Evolutionary conservation across 352 stramenopile genomes (phyloP), one percentile per base, ranked within the genome.

Genomic region (Salisapilia sapeloensis): DNA sequence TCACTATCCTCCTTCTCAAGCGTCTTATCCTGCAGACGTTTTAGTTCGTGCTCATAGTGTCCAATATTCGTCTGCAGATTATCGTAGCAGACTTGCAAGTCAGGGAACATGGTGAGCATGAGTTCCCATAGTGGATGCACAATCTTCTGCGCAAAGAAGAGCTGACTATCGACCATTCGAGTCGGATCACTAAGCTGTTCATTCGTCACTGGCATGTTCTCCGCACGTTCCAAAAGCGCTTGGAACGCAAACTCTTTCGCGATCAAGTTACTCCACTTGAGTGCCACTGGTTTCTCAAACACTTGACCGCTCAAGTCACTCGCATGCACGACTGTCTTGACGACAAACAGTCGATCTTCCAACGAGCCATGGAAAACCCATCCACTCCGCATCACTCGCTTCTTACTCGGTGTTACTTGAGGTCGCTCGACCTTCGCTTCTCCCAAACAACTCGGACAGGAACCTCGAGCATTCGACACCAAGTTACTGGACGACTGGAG

Each of bases 261-360:
- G 27, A 94, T 86, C 60, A 89, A 79, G 42, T 89, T 83, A 38
- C 72, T 87, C 76, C 85, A 93, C 42, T 91, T 89, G 31, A 84
- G 56, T 23, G 85, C 82, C 4, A 96, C 62, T 4, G 72, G 71
- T 35, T 78, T 90, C 1, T 81, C 62, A 40, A 84, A 90, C 13
- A 83, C 63, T 50, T 93, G 79, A 1, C 72, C 81, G 4, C 59
- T 79, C 28, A 94, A 33, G 42, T 94, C 81, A 25, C 69, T 87
- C 4, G 75, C 66, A 45, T 94, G 81, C 17, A 94, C 69, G 10
- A 94, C 53, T 2, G 67, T 60, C 33, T 78, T 82, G 4, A 87
- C 70, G 14, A 96, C 44, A 34, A 91, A 87, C 11, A 90, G 49
- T 5, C 82, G 62, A 31, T 94, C 69, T 7, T 90, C 59, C 6